Percentiles rank a stretch among this genome's conserved stretches.
Conservation (phyloP, 2,329 filamentous ascomycete genomes). For the Penicillium decumbens region DNA sequence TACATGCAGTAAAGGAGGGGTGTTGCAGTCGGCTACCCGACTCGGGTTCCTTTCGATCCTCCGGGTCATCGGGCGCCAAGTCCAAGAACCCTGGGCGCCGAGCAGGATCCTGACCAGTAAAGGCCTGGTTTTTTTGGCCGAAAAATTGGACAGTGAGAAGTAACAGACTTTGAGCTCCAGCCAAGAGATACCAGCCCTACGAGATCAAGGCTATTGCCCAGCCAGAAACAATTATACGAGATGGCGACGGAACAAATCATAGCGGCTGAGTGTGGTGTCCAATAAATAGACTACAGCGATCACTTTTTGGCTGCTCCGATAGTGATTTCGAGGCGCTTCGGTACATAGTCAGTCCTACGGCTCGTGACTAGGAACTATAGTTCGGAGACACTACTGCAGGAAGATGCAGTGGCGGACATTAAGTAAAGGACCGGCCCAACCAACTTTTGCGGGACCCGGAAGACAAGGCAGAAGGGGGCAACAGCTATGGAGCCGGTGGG, state of each 20-base stretch:
- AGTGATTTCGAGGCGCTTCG: neutral
- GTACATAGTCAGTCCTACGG: slow-evolving; percentile 9
- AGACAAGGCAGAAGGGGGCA: neutral
- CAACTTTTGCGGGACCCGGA: neutral
- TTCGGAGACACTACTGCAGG: neutral
- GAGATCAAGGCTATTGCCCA: neutral
- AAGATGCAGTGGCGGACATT: neutral
- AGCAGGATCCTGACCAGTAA: neutral
- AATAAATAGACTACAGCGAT: slow-evolving; percentile 3
- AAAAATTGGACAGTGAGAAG: neutral
- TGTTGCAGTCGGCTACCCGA: slow-evolving; percentile 17
- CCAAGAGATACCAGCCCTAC: neutral
- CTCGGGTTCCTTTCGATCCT: slow-evolving; percentile 7
- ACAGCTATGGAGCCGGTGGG: slow-evolving; percentile 7
- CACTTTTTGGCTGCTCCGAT: slow-evolving; percentile 4
- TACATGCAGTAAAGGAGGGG: slow-evolving; percentile 4
- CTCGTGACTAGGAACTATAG: neutral
- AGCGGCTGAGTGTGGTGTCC: neutral
- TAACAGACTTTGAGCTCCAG: neutral
- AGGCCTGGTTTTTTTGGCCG: neutral
- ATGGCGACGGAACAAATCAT: slow-evolving; percentile 3
- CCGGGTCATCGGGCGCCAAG: neutral
- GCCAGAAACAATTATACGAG: neutral
- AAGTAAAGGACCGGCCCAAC: neutral
- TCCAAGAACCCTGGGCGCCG: neutral